Evolutionary conservation across 129 eudicot genomes (phyloP), one percentile per base, ranked within the genome.

Genomic region (Artemisia annua): DNA sequence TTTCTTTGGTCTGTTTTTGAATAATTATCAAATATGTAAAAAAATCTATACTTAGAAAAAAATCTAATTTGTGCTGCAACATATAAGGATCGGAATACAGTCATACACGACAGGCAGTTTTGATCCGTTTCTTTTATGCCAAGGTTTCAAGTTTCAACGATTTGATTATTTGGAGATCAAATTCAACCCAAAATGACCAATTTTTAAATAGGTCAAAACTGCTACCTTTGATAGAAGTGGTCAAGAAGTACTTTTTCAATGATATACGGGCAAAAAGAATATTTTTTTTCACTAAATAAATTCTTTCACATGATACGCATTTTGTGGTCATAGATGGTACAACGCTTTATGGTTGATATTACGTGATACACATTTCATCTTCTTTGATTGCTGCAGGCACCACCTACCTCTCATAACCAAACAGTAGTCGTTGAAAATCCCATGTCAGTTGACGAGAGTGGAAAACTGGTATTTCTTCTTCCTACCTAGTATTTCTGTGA

Each of bases 401-500:
- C 14, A 26, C 66, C 87, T 16, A 76, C 63, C 48, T 66, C 88
- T 61, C 85, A 83, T 63, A 83, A 67, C 73, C 96, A 86, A 74
- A 88, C 91, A 1, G 96, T 88, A 53, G 96, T 88, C 0, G 96
- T 88, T 32, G 87, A 88, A 76, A 88, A 88, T 76, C 91, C 96
- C 13, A 88, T 83, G 91, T 85, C 91, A 10, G 85, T 88, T 32
- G 91, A 88, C 58, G 86, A 82, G 67, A 88, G 96, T 80, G 96
- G 96, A 12, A 89, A 86, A 82, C 64, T 89, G 91, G 96, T 89
- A 75, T 63, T 51, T 7, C 46, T 60, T 35, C 50, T 57, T 60
- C 35, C n/a, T 26, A 49, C 63, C 24, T 17, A 26, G 7, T n/a
- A 7, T 11, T 56, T n/a, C 1, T 12, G 6, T 14, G 3, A 16